A percentile compares a stretch with the other conserved stretches of the same genome.
phyloP scores from a whole-genome alignment of 768 basidiomycete genomes.

The Heimioporus sp. region DNA sequence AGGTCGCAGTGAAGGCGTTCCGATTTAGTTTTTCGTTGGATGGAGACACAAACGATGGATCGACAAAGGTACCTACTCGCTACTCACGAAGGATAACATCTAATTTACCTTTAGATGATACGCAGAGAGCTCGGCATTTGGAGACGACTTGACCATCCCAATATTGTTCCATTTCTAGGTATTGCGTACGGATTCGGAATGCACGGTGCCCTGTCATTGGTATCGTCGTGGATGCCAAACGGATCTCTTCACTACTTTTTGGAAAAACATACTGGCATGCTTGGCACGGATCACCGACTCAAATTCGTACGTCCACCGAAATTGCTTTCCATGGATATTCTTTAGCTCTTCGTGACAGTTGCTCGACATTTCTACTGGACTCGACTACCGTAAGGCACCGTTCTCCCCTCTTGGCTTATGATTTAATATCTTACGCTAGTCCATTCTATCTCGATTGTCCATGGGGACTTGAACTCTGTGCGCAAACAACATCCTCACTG shows the following conservation, averaged over 20 bases:
- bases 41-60: background rate
- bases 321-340: constrained; percentile 6
- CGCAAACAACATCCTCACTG: background rate
- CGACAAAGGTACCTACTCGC: background rate
- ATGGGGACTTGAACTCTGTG: constrained; percentile 13
- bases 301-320: constrained; percentile 14
- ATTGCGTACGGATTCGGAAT: constrained; percentile 6
- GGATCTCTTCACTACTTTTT: constrained; percentile 23
- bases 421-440: background rate
- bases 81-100: too few relatives aligned
- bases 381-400: constrained; percentile 4
- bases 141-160: constrained; percentile 4
- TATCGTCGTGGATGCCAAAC: constrained; percentile 31
- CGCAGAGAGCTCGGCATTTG: constrained; percentile 6
- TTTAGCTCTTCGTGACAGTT: constrained; percentile 17
- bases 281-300: background rate
- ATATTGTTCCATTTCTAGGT: constrained; percentile 9
- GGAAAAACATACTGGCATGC: background rate
- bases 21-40: background rate
- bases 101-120: background rate
- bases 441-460: constrained; percentile 8
- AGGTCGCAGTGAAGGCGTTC: constrained; percentile 7
- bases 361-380: constrained; percentile 9
- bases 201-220: constrained; percentile 12
- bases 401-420: background rate